Percentiles rank a stretch among this genome's conserved stretches.
Conservation (phyloP, 2,329 filamentous ascomycete species). For the Sporothrix sp. region DNA sequence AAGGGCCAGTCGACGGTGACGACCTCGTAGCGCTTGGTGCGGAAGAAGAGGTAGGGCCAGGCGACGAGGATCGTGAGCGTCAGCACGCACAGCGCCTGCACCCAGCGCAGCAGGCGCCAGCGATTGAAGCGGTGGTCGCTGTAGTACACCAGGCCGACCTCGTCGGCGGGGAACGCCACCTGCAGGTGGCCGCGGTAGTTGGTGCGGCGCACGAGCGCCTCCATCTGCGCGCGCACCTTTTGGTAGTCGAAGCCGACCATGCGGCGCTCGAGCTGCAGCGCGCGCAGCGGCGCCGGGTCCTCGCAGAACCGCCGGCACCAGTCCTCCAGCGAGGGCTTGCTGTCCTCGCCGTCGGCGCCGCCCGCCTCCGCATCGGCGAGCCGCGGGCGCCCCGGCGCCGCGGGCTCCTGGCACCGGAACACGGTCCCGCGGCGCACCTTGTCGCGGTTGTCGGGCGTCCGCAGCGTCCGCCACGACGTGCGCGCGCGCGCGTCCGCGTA, state of each 20-base stretch:
- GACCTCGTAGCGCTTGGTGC: constrained; percentile 58
- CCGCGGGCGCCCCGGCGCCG: constrained; percentile 25
- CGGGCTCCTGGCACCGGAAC: constrained; percentile 36
- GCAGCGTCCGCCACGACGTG: constrained; percentile 34
- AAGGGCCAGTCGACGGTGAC: constrained; percentile 52
- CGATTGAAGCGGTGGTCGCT: constrained; percentile 51
- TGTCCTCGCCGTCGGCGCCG: background rate
- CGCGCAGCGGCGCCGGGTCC: constrained; percentile 47
- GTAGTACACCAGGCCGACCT: constrained; percentile 52
- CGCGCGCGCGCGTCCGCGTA: constrained; percentile 34
- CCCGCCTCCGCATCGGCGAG: constrained; percentile 18
- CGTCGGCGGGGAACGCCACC: constrained; percentile 50
- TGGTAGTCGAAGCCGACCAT: constrained; percentile 53
- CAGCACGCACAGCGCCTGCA: constrained; percentile 55
- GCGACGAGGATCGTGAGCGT: constrained; percentile 59
- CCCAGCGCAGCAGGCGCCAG: constrained; percentile 55
- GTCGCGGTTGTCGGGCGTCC: constrained; percentile 47
- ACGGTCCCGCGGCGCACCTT: constrained; percentile 57
- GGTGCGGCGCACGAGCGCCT: constrained; percentile 49
- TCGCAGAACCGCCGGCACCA: constrained; percentile 63
- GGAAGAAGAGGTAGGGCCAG: constrained; percentile 61
- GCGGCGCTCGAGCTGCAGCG: constrained; percentile 40
- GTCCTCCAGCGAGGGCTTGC: constrained; percentile 36
- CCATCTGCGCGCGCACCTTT: constrained; percentile 41
- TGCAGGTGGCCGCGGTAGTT: constrained; percentile 55